Base-by-base conservation (phyloP, 768 basidiomycete species). In the Termitomyces sp. region DNA sequence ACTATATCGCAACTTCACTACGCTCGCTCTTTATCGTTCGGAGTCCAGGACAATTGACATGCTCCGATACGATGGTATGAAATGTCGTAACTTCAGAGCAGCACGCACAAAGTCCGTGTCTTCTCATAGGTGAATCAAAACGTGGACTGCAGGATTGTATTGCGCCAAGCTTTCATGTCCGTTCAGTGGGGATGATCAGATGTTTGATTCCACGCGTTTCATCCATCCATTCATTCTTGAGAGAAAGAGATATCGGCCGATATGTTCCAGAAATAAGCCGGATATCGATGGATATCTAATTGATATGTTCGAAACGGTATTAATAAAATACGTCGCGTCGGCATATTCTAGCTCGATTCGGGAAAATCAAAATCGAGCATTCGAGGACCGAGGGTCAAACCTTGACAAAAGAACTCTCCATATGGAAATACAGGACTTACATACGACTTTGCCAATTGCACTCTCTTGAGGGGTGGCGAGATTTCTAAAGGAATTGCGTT, bases 301-400 rank as follows among this genome's bases (percentile, higher is more conserved):
- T 40, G 47, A 57, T 57, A 37, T 54, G 39, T 57, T 61, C 55
- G 55, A 60, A 60, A 57, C 56, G 45, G 60, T 30, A 30, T 30
- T 30, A 30, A 20, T 3, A 13, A 56, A 42, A 32, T 10, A 9
- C 34, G 43, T 10, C 9, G 2, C 14, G 34, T 26, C 22, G 22
- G 14, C 13, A 2, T 44, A 24, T 36, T 36, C 27, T 7, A 16
- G 10, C 33, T 56, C 24, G 24, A 36, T 34, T 34, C 30, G 45
- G 45, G 18, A 5, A 60, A 45, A 56, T 46, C 43, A 26, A 56
- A 53, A 40, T 36, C 33, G 30, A 47, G n/a, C 27, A n/a, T 39
- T 3, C 9, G 30, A n/a, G n/a, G n/a, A n/a, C n/a, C n/a, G 27
- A 18, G 13, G 39, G 12, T 51, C 30, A 24, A 51, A 34, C 36